phyloP scores from a whole-genome alignment of 495 filamentous ascomycete genomes.

The Neurospora terricola region DNA sequence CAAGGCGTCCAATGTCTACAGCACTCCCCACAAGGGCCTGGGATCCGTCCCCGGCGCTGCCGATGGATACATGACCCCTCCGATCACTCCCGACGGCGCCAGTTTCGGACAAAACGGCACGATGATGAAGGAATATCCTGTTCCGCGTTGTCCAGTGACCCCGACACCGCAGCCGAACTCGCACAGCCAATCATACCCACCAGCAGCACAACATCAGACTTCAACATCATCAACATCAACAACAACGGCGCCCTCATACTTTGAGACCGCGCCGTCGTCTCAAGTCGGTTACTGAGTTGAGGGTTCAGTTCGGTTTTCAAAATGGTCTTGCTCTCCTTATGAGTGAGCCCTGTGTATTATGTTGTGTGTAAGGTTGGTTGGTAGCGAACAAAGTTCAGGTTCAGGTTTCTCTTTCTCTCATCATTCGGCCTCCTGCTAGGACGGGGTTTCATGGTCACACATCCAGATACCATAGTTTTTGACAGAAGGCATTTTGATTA shows the following conservation, averaged over 20 bases:
- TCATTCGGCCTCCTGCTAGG: neutral
- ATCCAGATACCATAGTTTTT: neutral
- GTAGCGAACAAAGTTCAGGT: neutral
- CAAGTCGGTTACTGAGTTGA: neutral
- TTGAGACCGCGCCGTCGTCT: conserved; percentile 6
- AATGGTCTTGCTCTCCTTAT: neutral
- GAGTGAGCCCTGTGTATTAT: neutral
- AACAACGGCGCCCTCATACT: conserved; percentile 21
- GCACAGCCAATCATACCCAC: conserved; percentile 10
- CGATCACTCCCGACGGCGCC: conserved; percentile 85
- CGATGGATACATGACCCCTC: conserved; percentile 84
- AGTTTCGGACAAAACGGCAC: conserved; percentile 41
- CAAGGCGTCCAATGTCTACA: conserved; percentile 51
- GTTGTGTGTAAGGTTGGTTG: neutral
- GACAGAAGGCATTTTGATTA: neutral
- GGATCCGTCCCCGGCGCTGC: conserved; percentile 51
- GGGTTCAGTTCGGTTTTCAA: neutral
- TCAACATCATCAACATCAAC: neutral
- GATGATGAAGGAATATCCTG: conserved; percentile 36
- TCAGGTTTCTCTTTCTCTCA: neutral
- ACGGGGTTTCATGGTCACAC: neutral
- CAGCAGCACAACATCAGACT: conserved; percentile 14
- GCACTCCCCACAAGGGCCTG: conserved; percentile 78
- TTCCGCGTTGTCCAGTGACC: conserved; percentile 43
- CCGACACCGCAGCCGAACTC: conserved; percentile 35